A percentile compares a stretch with the other conserved stretches of the same genome.
Conservation (phyloP, 1,284 basidiomycete species). For the Xerocomus minutiporus region DNA sequence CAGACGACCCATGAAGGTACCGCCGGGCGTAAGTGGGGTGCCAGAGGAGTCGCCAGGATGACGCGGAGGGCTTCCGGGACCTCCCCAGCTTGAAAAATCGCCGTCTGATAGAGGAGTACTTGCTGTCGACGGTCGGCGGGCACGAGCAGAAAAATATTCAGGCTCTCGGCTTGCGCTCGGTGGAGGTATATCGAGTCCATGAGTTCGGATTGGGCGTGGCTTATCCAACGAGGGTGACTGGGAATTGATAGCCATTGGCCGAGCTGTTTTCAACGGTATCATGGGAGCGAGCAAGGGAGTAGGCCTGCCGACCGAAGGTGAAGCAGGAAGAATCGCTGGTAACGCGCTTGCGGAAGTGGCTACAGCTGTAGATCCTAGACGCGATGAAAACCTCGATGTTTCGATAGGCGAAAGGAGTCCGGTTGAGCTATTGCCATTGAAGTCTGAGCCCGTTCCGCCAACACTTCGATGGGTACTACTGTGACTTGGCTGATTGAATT, state of each 20-base stretch:
- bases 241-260: slow-evolving; percentile 32
- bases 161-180: slow-evolving; percentile 28
- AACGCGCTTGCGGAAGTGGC: slow-evolving; percentile 31
- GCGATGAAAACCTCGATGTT: slow-evolving; percentile 14
- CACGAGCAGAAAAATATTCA: slow-evolving; percentile 52
- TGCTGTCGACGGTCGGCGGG: slow-evolving; percentile 42
- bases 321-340: slow-evolving; percentile 57
- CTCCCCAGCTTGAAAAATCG: slow-evolving; percentile 51
- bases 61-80: slow-evolving; percentile 37
- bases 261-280: slow-evolving; percentile 45
- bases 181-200: slow-evolving; percentile 26
- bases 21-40: slow-evolving; percentile 51
- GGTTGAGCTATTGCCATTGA: slow-evolving; percentile 23
- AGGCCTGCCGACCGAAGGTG: slow-evolving; percentile 40
- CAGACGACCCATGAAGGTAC: slow-evolving; percentile 72
- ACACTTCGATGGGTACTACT: slow-evolving; percentile 21
- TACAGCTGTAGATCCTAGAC: slow-evolving; percentile 18
- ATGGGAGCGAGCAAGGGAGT: slow-evolving; percentile 55
- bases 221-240: slow-evolving; percentile 35
- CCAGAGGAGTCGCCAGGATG: slow-evolving; percentile 28
- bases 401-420: slow-evolving; percentile 35
- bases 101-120: slow-evolving; percentile 40
- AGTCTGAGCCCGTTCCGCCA: slow-evolving; percentile 31
- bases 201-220: slow-evolving; percentile 30
- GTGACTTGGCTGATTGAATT: slow-evolving; percentile 17